These are phyloP conservation scores for Senna siamea DNA, from an alignment of 306 rosid genomes.

Conservation along the genomic window DNA sequence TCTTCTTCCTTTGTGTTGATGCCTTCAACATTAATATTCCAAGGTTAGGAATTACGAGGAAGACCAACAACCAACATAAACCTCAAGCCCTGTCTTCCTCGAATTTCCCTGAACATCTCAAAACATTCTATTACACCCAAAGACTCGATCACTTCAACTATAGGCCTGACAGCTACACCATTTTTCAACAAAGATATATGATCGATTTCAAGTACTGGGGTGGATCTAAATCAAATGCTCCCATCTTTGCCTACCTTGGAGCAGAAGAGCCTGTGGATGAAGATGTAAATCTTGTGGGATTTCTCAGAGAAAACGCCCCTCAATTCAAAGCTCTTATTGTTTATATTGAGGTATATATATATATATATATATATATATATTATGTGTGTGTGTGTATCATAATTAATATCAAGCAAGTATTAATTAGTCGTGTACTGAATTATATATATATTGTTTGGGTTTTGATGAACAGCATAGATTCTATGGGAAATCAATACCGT, in stretches of 20 bases:
- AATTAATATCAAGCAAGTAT: too few species aligned
- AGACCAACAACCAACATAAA: constrained; percentile 7
- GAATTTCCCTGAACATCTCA: background rate
- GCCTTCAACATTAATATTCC: constrained; percentile 36
- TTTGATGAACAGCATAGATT: constrained; percentile 38
- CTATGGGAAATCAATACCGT: constrained; percentile 63
- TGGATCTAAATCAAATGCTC: constrained; percentile 47
- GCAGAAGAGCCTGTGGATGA: constrained; percentile 44
- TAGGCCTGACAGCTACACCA: constrained; percentile 50
- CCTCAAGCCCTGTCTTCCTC: constrained; percentile 11
- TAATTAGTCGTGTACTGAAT: too few species aligned
- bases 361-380: constrained; percentile 3
- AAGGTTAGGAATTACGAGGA: constrained; percentile 41
- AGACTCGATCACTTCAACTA: constrained; percentile 63
- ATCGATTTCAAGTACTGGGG: constrained; percentile 49
- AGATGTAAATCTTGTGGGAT: constrained; percentile 9
- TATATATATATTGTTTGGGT: too few species aligned
- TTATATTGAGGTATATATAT: constrained; percentile 50
- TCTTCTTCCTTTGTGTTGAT: background rate
- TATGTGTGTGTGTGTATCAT: too few species aligned
- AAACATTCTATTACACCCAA: constrained; percentile 51
- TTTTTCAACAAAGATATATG: constrained; percentile 55
- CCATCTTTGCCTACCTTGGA: constrained; percentile 60
- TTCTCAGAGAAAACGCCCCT: constrained; percentile 50
- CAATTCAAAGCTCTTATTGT: constrained; percentile 53